Evolutionary conservation across 306 rosid genomes (phyloP).

Genomic region (Rosa chinensis): DNA sequence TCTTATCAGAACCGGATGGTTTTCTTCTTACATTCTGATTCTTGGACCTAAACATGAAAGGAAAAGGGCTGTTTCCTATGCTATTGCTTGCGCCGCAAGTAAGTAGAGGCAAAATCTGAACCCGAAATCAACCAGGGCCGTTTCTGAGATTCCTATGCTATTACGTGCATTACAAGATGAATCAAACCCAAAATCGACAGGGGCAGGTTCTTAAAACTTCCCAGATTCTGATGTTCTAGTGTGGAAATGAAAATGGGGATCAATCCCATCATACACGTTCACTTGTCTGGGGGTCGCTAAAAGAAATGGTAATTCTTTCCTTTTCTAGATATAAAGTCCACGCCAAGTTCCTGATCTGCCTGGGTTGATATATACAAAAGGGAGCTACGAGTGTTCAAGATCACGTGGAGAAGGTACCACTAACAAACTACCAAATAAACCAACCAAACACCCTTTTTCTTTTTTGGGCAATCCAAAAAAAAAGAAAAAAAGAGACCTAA

Average conservation of each 20-base stretch:
- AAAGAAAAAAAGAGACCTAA: not conserved
- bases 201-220: not conserved
- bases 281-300: not conserved
- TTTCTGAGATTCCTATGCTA: not conserved
- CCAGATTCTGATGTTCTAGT: not conserved
- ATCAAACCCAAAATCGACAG: not conserved
- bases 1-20: not conserved
- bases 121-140: not conserved
- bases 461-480: not conserved
- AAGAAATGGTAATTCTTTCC: not conserved
- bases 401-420: not conserved
- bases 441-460: not conserved
- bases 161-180: not conserved
- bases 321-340: not conserved
- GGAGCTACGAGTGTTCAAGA: not conserved
- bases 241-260: not conserved
- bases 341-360: not conserved
- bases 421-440: not conserved
- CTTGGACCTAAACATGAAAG: not conserved
- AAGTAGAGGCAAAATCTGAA: not conserved
- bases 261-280: not conserved
- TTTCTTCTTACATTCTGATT: not conserved
- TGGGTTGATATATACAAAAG: not conserved
- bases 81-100: not conserved
- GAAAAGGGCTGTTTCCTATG: not conserved